Evolutionary conservation across 2,329 filamentous ascomycete genomes (phyloP), one percentile per base, ranked within the genome.

Genomic region (Claviceps pusilla): DNA sequence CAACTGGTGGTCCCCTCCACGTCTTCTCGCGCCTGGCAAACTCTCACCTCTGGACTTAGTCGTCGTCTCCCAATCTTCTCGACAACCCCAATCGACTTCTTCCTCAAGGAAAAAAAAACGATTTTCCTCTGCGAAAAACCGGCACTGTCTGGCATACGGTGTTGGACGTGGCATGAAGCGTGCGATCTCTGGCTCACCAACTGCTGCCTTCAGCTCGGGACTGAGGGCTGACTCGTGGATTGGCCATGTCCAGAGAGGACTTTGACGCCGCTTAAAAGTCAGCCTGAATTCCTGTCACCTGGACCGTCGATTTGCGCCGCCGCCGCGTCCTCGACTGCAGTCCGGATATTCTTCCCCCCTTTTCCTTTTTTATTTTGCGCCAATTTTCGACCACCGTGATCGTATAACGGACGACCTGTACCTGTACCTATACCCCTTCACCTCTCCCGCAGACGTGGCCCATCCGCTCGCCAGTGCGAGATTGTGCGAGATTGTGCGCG

Each of bases 161-260:
- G 35, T 42, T 49, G 49, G 47, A 45, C 50, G 57, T 59, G 57
- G 60, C 55, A 63, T 60, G 59, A 55, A 55, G 54, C 51, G 57
- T 57, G 56, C 52, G 24, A 31, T 54, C 54, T 24, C 49, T 51
- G 46, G 52, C 39, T 54, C 51, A 56, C 50, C 55, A 48, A 51
- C 54, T 58, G 56, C 58, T 57, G 55, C 59, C 62, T 59, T 56
- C 60, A 61, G 63, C 62, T 61, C 62, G 61, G 57, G 55, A 64
- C 57, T 48, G 61, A 63, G 55, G 59, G 61, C 59, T 63, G 59
- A 63, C 63, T 63, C 57, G 57, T 51, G 60, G 58, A 59, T 59
- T 57, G 59, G 65, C 61, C 60, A 68, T 68, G 66, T 63, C 63
- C 62, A 67, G 61, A 67, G 65, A 60, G 61, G 62, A 60, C 62